Conservation (phyloP, 805 yeast genomes). For the Starmerella apicola region DNA sequence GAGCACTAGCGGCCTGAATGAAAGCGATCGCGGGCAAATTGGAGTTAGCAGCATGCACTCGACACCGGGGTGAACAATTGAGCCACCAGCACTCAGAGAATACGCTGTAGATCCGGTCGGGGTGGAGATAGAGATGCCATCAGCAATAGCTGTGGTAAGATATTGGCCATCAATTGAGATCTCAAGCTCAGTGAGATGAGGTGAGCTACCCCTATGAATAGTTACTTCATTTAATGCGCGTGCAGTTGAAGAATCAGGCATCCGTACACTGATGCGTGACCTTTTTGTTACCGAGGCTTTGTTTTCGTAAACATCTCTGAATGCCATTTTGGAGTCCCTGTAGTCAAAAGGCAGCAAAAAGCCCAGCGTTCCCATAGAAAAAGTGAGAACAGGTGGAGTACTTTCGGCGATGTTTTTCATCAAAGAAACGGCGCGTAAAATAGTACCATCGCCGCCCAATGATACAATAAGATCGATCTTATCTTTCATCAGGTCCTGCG, state of each 20-base stretch:
- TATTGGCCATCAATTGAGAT: constrained; percentile 75
- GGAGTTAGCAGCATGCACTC: constrained; percentile 77
- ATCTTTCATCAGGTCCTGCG: constrained; percentile 37
- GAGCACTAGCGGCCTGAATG: constrained; percentile 77
- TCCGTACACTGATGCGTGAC: constrained; percentile 39
- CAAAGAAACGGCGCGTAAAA: constrained; percentile 66
- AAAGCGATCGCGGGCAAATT: constrained; percentile 78
- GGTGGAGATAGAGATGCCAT: constrained; percentile 73
- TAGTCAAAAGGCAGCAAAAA: constrained; percentile 81
- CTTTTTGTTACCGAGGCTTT: constrained; percentile 64
- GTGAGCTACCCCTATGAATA: constrained; percentile 76
- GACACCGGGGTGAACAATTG: constrained; percentile 81
- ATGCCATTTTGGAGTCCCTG: constrained; percentile 44
- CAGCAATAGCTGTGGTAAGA: constrained; percentile 82
- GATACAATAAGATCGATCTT: constrained; percentile 71
- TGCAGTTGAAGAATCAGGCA: constrained; percentile 23
- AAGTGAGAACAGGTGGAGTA: constrained; percentile 82
- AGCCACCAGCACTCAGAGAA: constrained; percentile 79
- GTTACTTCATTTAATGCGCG: constrained; percentile 91
- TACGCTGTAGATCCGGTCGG: constrained; percentile 97
- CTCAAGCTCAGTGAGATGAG: constrained; percentile 73
- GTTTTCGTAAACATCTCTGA: constrained; percentile 52
- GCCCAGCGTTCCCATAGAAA: constrained; percentile 84
- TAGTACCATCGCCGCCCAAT: constrained; percentile 95
- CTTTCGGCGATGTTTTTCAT: constrained; percentile 43